Percentiles rank a stretch among this genome's conserved stretches.
Conservation (phyloP, 2,329 filamentous ascomycete species). For the Phaeosphaeria sp. region DNA sequence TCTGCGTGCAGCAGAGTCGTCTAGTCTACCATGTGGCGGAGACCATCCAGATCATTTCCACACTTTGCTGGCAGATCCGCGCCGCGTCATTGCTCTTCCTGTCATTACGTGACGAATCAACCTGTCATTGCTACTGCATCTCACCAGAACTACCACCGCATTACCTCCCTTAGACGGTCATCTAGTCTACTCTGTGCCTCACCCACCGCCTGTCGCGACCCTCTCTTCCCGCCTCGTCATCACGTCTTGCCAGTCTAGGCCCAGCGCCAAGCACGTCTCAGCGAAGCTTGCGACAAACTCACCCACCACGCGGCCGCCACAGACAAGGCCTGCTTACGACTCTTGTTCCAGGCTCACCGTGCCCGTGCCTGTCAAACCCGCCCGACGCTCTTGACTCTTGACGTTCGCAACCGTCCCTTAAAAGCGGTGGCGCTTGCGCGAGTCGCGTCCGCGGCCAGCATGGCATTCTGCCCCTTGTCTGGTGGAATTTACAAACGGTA, state of each 20-base stretch:
- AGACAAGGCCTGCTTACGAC: constrained; percentile 6
- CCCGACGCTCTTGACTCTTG: not conserved
- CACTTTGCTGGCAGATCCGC: not conserved
- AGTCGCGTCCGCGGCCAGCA: not conserved
- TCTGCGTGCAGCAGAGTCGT: not conserved
- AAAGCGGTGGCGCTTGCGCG: not conserved
- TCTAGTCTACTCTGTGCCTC: not conserved
- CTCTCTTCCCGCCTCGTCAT: not conserved
- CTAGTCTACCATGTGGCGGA: constrained; percentile 1
- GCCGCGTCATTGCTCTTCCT: constrained; percentile 6
- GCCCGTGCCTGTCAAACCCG: not conserved
- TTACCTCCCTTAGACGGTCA: not conserved
- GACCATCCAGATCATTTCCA: not conserved
- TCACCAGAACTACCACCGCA: not conserved
- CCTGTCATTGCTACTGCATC: not conserved
- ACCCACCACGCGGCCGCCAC: not conserved
- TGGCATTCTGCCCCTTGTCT: not conserved
- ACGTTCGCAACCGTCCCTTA: not conserved
- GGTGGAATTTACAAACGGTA: not conserved
- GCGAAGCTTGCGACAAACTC: constrained; percentile 8
- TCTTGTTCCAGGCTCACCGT: constrained; percentile 5
- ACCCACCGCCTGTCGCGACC: not conserved
- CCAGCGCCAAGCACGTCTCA: constrained; percentile 4
- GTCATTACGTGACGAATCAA: constrained; percentile 2
- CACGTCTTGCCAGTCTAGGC: constrained; percentile 2